These are phyloP conservation scores for Lobosporangium transversale DNA, from an alignment of 192 early-diverging fungal species.

Conservation along the genomic window DNA sequence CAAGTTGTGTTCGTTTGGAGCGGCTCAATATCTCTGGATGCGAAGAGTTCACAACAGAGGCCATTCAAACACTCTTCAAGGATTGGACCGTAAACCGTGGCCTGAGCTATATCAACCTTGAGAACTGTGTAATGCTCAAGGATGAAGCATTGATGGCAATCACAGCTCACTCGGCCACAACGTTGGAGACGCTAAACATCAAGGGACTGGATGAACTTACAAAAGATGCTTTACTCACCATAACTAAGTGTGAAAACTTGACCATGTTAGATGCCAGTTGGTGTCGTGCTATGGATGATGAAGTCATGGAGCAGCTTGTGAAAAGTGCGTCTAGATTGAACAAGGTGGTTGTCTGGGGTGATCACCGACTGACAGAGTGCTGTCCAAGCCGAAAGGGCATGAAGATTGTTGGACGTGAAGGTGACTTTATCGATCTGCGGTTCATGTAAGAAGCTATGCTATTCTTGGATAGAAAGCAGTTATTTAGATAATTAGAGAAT, in stretches of 20 bases:
- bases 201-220: slow-evolving; percentile 81
- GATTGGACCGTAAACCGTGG: slow-evolving; percentile 49
- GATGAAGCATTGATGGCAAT: slow-evolving; percentile 68
- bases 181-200: slow-evolving; percentile 66
- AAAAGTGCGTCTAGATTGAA: slow-evolving; percentile 57
- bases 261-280: slow-evolving; percentile 75
- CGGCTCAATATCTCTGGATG: slow-evolving; percentile 72
- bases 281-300: slow-evolving; percentile 80
- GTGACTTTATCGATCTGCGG: slow-evolving; percentile 57
- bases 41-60: slow-evolving; percentile 67
- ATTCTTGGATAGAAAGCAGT: neutral
- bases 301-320: slow-evolving; percentile 69
- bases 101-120: slow-evolving; percentile 65
- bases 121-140: slow-evolving; percentile 71
- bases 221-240: slow-evolving; percentile 52
- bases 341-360: slow-evolving; percentile 77
- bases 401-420: slow-evolving; percentile 64
- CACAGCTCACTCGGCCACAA: slow-evolving; percentile 66
- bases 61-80: slow-evolving; percentile 58
- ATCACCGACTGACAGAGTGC: slow-evolving; percentile 69
- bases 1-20: slow-evolving; percentile 68
- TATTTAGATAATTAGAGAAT: no score
- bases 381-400: slow-evolving; percentile 61
- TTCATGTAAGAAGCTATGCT: slow-evolving; percentile 1
- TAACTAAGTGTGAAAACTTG: slow-evolving; percentile 56